Percentiles rank a stretch among this genome's conserved stretches.
Evolutionary conservation across 2,329 filamentous ascomycete species (phyloP).

Genomic region (Mycosphaerella arachidis): DNA sequence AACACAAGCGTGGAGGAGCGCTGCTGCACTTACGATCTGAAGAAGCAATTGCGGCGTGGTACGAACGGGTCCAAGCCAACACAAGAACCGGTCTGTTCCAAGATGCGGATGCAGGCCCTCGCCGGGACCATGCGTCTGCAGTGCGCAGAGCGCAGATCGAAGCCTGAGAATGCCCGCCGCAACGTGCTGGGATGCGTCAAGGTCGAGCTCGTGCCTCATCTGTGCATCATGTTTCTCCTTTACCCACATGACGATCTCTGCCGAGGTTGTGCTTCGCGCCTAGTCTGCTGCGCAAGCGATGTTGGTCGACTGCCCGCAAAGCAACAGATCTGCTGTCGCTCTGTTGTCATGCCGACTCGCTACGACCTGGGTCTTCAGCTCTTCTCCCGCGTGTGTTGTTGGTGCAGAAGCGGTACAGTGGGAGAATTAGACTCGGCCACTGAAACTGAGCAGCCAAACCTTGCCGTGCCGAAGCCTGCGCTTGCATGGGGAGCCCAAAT

Average conservation of each 20-base stretch:
- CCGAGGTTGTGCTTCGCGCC: constrained; percentile 13
- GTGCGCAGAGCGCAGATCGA: constrained; percentile 9
- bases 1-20: background rate
- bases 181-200: constrained; percentile 13
- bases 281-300: background rate
- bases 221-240: background rate
- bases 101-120: constrained; percentile 5
- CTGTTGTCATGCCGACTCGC: background rate
- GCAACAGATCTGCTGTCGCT: background rate
- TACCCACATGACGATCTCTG: constrained; percentile 12
- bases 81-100: background rate
- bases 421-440: constrained; percentile 8
- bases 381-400: background rate
- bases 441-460: constrained; percentile 10
- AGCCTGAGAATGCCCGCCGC: background rate
- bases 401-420: background rate
- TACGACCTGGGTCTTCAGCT: background rate
- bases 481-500: constrained; percentile 8
- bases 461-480: constrained; percentile 3
- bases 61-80: constrained; percentile 9
- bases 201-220: constrained; percentile 10
- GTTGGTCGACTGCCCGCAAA: background rate
- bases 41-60: background rate
- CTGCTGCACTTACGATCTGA: background rate
- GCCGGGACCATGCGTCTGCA: constrained; percentile 7